phyloP scores from a whole-genome alignment of 1,284 basidiomycete species.

The Lentinus polychrous region DNA sequence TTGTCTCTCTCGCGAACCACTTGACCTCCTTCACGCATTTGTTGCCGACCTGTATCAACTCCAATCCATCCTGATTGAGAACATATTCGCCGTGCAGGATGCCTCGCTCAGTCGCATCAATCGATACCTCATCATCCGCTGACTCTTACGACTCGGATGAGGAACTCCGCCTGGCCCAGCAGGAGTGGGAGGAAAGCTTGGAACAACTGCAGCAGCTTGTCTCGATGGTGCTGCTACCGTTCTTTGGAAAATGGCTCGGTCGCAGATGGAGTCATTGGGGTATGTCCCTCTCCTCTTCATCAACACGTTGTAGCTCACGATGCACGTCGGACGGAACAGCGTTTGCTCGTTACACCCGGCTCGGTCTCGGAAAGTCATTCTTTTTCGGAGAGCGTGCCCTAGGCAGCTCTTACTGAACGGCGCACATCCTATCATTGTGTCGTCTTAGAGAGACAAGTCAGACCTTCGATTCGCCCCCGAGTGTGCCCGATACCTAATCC shows the following conservation, averaged over 20 bases:
- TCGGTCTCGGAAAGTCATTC: constrained; percentile 65
- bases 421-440: neutral
- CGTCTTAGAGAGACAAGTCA: no score
- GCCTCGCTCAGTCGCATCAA: constrained; percentile 38
- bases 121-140: constrained; percentile 31
- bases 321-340: constrained; percentile 41
- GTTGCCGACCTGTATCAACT: neutral
- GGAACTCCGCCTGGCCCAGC: constrained; percentile 69
- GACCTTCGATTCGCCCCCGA: constrained; percentile 13
- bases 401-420: neutral
- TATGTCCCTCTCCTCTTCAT: constrained; percentile 33
- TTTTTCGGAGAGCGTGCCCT: constrained; percentile 40
- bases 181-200: constrained; percentile 90
- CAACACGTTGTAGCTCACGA: constrained; percentile 10
- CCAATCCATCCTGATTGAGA: constrained; percentile 1
- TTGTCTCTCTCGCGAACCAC: neutral
- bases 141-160: constrained; percentile 60
- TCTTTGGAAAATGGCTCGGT: constrained; percentile 84
- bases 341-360: constrained; percentile 62
- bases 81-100: constrained; percentile 16
- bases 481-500: constrained; percentile 27
- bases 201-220: constrained; percentile 78
- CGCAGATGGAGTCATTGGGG: constrained; percentile 82
- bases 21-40: neutral
- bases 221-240: constrained; percentile 76